These are phyloP conservation scores for Suhomyces vadensis DNA, from an alignment of 805 yeast species.

Conservation along the genomic window DNA sequence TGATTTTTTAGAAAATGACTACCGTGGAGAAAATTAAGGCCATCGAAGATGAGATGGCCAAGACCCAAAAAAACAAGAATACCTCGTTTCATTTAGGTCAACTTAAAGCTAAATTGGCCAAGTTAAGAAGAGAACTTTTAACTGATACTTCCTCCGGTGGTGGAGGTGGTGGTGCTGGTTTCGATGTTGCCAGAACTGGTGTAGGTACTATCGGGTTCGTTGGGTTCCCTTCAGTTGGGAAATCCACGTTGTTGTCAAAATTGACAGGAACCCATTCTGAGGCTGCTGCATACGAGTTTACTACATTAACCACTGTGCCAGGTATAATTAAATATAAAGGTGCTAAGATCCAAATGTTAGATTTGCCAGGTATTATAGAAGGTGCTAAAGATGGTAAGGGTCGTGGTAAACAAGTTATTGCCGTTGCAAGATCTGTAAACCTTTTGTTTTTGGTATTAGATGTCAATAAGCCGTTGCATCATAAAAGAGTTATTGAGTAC, in stretches of 20 bases:
- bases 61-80: slow-evolving; percentile 96
- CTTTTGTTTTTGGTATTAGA: slow-evolving; percentile 90
- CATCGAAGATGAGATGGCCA: slow-evolving; percentile 97
- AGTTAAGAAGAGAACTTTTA: slow-evolving; percentile 86
- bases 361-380: slow-evolving; percentile 86
- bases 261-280: slow-evolving; percentile 96
- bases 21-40: slow-evolving; percentile 67
- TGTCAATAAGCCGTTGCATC: slow-evolving; percentile 93
- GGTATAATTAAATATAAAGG: slow-evolving; percentile 96
- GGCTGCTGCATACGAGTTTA: slow-evolving; percentile 97
- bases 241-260: slow-evolving; percentile 80
- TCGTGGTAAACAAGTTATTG: slow-evolving; percentile 95
- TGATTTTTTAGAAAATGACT: slow-evolving; percentile 31
- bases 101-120: slow-evolving; percentile 93
- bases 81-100: slow-evolving; percentile 97
- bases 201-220: slow-evolving; percentile 97
- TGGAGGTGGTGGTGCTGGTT: slow-evolving; percentile 91
- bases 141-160: slow-evolving; percentile 65
- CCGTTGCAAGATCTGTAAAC: slow-evolving; percentile 98
- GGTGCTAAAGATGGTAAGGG: slow-evolving; percentile 93
- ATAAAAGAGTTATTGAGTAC: slow-evolving; percentile 88
- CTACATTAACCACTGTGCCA: slow-evolving; percentile 96
- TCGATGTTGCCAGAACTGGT: slow-evolving; percentile 98
- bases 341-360: slow-evolving; percentile 95
- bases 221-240: slow-evolving; percentile 97